Base-by-base conservation (phyloP, 139 green algal genomes). In the Ettlia oleoabundans region DNA sequence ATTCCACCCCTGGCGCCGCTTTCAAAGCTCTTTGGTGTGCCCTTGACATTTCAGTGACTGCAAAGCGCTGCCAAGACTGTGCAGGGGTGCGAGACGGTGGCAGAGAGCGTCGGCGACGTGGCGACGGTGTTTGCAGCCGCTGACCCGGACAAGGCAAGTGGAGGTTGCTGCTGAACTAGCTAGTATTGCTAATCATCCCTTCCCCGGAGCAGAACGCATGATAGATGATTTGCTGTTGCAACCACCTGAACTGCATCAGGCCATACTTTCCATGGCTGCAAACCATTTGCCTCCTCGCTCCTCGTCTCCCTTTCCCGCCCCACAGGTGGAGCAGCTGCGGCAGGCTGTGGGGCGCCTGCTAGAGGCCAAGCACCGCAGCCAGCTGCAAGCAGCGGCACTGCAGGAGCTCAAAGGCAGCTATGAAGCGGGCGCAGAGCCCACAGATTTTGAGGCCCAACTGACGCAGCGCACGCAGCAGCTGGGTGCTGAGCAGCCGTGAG, bases 331-430 rank as follows among this genome's bases (percentile, higher is more conserved):
- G 37, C 10, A 78, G 73, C 47, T 85, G 26, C 62, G 58, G 1
- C 35, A 1, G 4, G 81, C 69, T 18, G 52, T 79, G 5, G 28
- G 9, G 0, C 32, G 43, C 28, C 43, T 85, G 35, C 43, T 85
- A 35, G 15, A 69, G 33, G 51, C 80, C 13, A 43, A 47, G 32
- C 63, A 61, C 3, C 1, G 10, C 2, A 35, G 8, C 28, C 30
- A 80, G 41, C 71, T 85, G 32, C 73, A 80, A 4, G 35, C 28
- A 0, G 73, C 73, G 0, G 73, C 53, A 13, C 73, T 80, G 26
- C 53, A 80, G 32, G 73, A 80, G 35, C 73, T 80, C 2, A 68
- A 67, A 37, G 73, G 73, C 53, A 40, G 33, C 26, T 80, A 80
- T 21, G 22, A 32, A 35, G 73, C 58, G 33, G 32, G 71, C 10